Evolutionary conservation across 495 filamentous ascomycete genomes (phyloP).

Genomic region (Tuber indicum): DNA sequence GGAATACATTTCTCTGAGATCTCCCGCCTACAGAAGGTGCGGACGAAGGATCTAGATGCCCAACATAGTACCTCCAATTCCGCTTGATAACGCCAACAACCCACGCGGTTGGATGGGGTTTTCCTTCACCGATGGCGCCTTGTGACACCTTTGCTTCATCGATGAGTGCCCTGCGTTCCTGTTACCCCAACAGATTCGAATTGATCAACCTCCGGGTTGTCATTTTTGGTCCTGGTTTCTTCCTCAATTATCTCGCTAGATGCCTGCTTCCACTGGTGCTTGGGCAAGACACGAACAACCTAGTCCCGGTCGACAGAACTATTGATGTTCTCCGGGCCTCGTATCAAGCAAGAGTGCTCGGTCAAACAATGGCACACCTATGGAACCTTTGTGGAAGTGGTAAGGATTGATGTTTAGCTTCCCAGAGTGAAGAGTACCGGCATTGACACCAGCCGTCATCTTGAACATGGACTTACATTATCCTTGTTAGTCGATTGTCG

Average conservation of each 20-base stretch:
- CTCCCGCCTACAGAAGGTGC: too few relatives aligned
- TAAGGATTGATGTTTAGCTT: constrained; percentile 92
- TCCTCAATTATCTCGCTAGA: constrained; percentile 94
- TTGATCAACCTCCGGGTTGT: constrained; percentile 73
- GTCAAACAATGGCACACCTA: too few relatives aligned
- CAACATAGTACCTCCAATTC: too few relatives aligned
- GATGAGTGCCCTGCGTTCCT: constrained; percentile 74
- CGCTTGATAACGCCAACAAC: too few relatives aligned
- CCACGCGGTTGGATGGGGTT: too few relatives aligned
- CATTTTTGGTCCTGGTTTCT: constrained; percentile 83
- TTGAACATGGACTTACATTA: constrained; percentile 84
- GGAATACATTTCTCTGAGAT: too few relatives aligned
- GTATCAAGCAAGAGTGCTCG: constrained; percentile 71
- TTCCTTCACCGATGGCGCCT: too few relatives aligned
- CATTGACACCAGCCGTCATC: constrained; percentile 85
- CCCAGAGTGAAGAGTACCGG: constrained; percentile 81
- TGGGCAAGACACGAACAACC: constrained; percentile 83
- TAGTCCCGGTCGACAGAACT: constrained; percentile 82
- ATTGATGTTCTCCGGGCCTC: constrained; percentile 96
- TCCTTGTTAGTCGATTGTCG: neutral
- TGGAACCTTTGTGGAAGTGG: too few relatives aligned
- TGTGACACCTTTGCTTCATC: constrained; percentile 86
- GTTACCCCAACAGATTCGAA: constrained; percentile 65
- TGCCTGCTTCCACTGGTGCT: constrained; percentile 92
- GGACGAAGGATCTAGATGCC: too few relatives aligned